These are phyloP conservation scores for Dactylellina parvicollis DNA, from an alignment of 2,329 filamentous ascomycete species.

Conservation along the genomic window DNA sequence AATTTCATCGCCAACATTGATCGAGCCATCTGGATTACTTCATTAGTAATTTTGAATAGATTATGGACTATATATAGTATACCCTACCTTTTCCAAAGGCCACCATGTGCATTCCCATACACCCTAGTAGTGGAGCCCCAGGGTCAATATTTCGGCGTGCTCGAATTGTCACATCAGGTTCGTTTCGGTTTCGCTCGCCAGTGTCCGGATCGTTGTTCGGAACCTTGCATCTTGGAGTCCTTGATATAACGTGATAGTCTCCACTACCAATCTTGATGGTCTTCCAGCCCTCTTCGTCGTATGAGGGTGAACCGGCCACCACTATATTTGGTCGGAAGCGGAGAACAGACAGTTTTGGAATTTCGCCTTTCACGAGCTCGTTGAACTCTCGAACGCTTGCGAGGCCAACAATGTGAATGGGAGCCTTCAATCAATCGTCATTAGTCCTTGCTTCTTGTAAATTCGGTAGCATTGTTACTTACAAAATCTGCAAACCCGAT, in stretches of 20 bases:
- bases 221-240: slow-evolving; percentile 50
- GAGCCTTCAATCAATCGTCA: slow-evolving; percentile 69
- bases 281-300: slow-evolving; percentile 77
- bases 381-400: slow-evolving; percentile 72
- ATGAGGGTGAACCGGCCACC: slow-evolving; percentile 71
- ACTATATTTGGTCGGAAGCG: slow-evolving; percentile 79
- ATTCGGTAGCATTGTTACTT: slow-evolving; percentile 53
- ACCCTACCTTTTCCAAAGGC: slow-evolving; percentile 31
- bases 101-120: slow-evolving; percentile 53
- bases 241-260: slow-evolving; percentile 46
- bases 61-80: too few relatives aligned
- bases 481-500: slow-evolving; percentile 77
- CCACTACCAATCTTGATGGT: slow-evolving; percentile 62
- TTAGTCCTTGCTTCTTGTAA: not conserved
- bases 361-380: slow-evolving; percentile 66
- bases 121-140: slow-evolving; percentile 36
- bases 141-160: slow-evolving; percentile 38
- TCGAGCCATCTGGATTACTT: slow-evolving; percentile 16
- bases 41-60: not conserved
- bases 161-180: slow-evolving; percentile 47
- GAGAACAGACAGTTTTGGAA: slow-evolving; percentile 69
- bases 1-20: slow-evolving; percentile 29
- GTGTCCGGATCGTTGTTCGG: slow-evolving; percentile 52
- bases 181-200: slow-evolving; percentile 45
- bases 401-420: slow-evolving; percentile 74